phyloP scores from a whole-genome alignment of 2,329 filamentous ascomycete genomes.

The Pseudonectria buxi region DNA sequence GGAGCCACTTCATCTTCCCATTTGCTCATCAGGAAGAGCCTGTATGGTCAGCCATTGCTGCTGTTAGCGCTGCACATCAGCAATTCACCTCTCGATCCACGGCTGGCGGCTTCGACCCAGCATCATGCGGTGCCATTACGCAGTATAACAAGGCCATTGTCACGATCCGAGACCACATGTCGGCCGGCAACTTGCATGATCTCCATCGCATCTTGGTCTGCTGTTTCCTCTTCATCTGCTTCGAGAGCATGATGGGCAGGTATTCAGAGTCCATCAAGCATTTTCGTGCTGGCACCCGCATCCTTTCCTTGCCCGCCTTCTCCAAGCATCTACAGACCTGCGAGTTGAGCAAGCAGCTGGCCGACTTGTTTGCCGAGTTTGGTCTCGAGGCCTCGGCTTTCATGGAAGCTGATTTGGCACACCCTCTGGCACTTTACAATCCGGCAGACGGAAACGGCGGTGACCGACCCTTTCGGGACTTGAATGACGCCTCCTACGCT shows the following conservation, averaged over 20 bases:
- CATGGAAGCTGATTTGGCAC: slow-evolving; percentile 5
- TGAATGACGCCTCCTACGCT: slow-evolving; percentile 11
- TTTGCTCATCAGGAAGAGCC: slow-evolving; percentile 11
- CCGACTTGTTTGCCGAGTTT: slow-evolving; percentile 14
- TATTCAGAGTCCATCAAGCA: slow-evolving; percentile 16
- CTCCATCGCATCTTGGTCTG: slow-evolving; percentile 14
- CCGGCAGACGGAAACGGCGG: slow-evolving; percentile 1
- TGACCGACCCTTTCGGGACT: slow-evolving; percentile 8
- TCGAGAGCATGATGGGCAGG: slow-evolving; percentile 15
- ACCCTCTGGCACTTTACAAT: slow-evolving; percentile 4
- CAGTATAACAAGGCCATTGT: slow-evolving; percentile 18
- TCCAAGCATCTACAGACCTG: not conserved
- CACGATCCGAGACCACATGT: slow-evolving; percentile 12
- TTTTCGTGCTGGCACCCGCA: slow-evolving; percentile 10
- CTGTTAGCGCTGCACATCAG: slow-evolving; percentile 13
- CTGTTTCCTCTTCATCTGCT: slow-evolving; percentile 17
- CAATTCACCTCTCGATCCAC: slow-evolving; percentile 8
- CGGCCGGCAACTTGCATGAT: slow-evolving; percentile 3
- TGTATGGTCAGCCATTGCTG: slow-evolving; percentile 7
- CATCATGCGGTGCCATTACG: slow-evolving; percentile 10
- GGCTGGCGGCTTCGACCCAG: too few species aligned
- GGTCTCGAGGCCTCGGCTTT: slow-evolving; percentile 14
- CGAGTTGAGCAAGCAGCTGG: slow-evolving; percentile 9
- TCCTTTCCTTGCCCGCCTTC: slow-evolving; percentile 5
- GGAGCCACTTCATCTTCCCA: slow-evolving; percentile 7